Evolutionary conservation across 2,329 filamentous ascomycete genomes (phyloP).

Genomic region (Grosmannia huntii): DNA sequence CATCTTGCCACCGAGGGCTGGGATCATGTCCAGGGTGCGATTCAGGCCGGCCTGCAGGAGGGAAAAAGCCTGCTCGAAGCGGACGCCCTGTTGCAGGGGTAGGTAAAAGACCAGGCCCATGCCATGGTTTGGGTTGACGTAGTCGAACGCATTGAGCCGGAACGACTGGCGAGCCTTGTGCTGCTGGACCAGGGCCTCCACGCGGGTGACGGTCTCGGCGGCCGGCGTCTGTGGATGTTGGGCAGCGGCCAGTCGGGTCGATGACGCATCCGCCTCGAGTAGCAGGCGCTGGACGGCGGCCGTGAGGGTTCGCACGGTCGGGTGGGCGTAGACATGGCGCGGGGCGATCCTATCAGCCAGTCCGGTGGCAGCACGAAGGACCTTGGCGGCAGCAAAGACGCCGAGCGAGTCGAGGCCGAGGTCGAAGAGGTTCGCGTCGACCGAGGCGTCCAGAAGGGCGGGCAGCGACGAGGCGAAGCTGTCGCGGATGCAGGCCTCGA

Average conservation of each 20-base stretch:
- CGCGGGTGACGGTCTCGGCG: not conserved
- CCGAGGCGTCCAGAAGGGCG: slow-evolving; percentile 17
- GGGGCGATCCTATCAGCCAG: slow-evolving; percentile 21
- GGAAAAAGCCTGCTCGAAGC: not conserved
- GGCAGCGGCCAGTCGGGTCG: not conserved
- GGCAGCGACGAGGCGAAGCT: slow-evolving; percentile 18
- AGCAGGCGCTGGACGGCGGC: not conserved
- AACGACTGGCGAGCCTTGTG: not conserved
- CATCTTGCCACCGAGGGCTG: not conserved
- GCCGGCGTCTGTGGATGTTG: not conserved
- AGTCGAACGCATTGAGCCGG: slow-evolving; percentile 1
- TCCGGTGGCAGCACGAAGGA: slow-evolving; percentile 19
- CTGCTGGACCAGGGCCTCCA: not conserved
- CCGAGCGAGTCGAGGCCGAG: slow-evolving; percentile 28
- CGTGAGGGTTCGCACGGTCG: slow-evolving; percentile 21
- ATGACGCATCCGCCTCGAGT: not conserved
- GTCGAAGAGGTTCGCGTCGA: slow-evolving; percentile 17
- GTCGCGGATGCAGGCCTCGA: slow-evolving; percentile 19
- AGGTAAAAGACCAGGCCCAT: slow-evolving; percentile 2
- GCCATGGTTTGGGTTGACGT: slow-evolving; percentile 4
- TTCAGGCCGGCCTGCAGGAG: not conserved
- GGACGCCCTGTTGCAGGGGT: not conserved
- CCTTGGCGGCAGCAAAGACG: slow-evolving; percentile 19
- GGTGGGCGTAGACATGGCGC: slow-evolving; percentile 26
- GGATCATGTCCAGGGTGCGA: not conserved